Evolutionary conservation across 2,329 filamentous ascomycete genomes (phyloP), one percentile per base, ranked within the genome.

Genomic region (Aureobasidium zeae): DNA sequence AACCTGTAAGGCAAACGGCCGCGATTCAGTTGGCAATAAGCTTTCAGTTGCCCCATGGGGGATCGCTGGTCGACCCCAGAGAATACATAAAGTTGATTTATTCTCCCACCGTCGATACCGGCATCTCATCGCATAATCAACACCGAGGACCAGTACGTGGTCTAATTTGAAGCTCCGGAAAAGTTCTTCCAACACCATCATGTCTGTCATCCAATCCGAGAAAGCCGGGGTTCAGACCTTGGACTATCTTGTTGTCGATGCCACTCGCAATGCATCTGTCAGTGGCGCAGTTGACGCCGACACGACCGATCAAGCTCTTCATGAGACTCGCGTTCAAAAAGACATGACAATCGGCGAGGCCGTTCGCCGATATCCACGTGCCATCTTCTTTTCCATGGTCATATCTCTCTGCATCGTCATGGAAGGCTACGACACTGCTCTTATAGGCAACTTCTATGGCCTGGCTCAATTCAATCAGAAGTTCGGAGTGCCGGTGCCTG

Each of bases 401-500:
- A 44, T 66, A 10, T 64, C 61, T 2, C 56, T 59, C 0, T 55
- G 56, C 5, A 51, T 67, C 17, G 54, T 64, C 35, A 66, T 66
- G 64, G 63, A 66, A 49, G 64, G 63, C 2, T 66, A 61, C 51
- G 63, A 67, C 36, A 53, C 58, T 4, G 54, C 57, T 11, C 52
- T 67, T 9, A 56, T 67, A 22, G 51, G 53, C 24, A 55, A 50
- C 9, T 53, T 67, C 28, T 60, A 57, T 37, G 63, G 55, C 5
- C 55, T 55, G 3, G 53, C 54, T 6, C 48, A 59, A 1, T 62
- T 61, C 44, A 47, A 54, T 29, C 31, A 48, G 15, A 32, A 43
- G 8, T 76, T 68, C 47, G 72, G 71, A n/a, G 48, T 58, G 0
- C 61, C 57, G 17, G 53, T 58, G 10, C 48, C 56, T 1, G 57